Base-by-base conservation (phyloP, 2,329 filamentous ascomycete genomes). In the Nigrospora oryzae region DNA sequence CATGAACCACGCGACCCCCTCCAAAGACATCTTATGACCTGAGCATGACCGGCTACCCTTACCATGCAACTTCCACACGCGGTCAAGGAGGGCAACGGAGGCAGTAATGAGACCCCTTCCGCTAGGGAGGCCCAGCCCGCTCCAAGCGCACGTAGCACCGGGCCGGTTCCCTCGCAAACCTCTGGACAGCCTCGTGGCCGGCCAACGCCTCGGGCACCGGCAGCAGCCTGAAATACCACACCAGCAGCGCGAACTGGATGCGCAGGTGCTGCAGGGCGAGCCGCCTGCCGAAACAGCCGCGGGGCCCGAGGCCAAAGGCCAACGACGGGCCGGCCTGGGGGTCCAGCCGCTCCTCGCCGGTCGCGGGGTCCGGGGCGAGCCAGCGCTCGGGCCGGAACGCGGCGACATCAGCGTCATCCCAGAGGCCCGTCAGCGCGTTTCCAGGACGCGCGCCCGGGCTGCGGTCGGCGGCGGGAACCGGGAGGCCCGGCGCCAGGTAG, bases 161-260 rank as follows among this genome's bases (percentile, higher is more conserved):
- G 15, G 48, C 56, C 39, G 60, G 59, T 46, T 63, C 57, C 44
- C 56, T 52, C n/a, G 59, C 55, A 45, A 63, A 61, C 42, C 42
- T 54, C 47, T 61, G 56, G 10, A 62, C 49, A 8, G 55, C 47
- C 2, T 58, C 52, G 38, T 59, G 60, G 1, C 57, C 50, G 23
- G 53, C 50, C 35, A 54, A 36, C 15, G 37, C 34, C 32, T n/a
- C 12, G 5, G 52, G 49, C n/a, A 44, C 46, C 3, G 37, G 35
- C n/a, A 52, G 35, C 16, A 52, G 36, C 40, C 46, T 38, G 33
- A 53, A 52, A 32, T 53, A 34, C 51, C 50, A 53, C 30, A 52
- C 15, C 14, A 50, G 52, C 30, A 53, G 19, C 10, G 43, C 32
- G n/a, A 55, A 47, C 28, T 52, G 46, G 34, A 55, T 52, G 33